Percentiles rank a stretch among this genome's conserved stretches.
phyloP scores from a whole-genome alignment of 2,329 filamentous ascomycete genomes.

The Ceratocystis alfenasii region DNA sequence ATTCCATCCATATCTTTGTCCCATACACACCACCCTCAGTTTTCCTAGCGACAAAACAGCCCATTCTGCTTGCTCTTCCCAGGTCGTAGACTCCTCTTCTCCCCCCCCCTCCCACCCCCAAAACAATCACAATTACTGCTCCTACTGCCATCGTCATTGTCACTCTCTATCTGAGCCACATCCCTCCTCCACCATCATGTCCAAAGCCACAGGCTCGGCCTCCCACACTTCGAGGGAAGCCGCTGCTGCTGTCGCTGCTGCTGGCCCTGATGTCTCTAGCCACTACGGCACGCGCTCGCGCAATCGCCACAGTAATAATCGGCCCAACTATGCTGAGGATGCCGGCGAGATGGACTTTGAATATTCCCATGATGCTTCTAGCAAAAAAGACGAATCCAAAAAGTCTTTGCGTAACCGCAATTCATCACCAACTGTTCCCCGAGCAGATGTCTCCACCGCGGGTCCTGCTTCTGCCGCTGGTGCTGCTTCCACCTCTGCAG shows the following conservation, averaged over 20 bases:
- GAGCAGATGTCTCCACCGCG: slow-evolving; percentile 1
- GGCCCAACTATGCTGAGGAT: slow-evolving; percentile 92
- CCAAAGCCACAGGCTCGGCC: slow-evolving; percentile 38
- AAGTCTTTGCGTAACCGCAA: slow-evolving; percentile 37
- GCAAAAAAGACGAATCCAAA: slow-evolving; percentile 45
- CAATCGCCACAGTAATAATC: slow-evolving; percentile 66
- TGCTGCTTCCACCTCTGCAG: slow-evolving; percentile 29
- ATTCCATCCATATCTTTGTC: background rate
- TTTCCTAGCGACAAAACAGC: slow-evolving; percentile 1
- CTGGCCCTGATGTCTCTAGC: slow-evolving; percentile 42
- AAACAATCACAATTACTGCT: background rate
- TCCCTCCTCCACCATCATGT: slow-evolving; percentile 32
- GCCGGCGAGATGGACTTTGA: slow-evolving; percentile 72
- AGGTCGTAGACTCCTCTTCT: background rate
- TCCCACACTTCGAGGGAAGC: slow-evolving; percentile 36
- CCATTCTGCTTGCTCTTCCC: slow-evolving; percentile 1
- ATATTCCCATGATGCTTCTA: slow-evolving; percentile 47
- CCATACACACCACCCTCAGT: background rate
- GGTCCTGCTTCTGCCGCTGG: slow-evolving; percentile 28
- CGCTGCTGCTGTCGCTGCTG: slow-evolving; percentile 32
- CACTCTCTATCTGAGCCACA: slow-evolving; percentile 20
- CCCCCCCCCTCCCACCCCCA: background rate
- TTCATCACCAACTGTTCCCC: slow-evolving; percentile 16
- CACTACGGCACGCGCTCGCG: slow-evolving; percentile 89
- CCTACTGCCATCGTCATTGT: background rate